Evolutionary conservation across 495 filamentous ascomycete genomes (phyloP), one percentile per base, ranked within the genome.

Genomic region (Hypoxylon rickii): DNA sequence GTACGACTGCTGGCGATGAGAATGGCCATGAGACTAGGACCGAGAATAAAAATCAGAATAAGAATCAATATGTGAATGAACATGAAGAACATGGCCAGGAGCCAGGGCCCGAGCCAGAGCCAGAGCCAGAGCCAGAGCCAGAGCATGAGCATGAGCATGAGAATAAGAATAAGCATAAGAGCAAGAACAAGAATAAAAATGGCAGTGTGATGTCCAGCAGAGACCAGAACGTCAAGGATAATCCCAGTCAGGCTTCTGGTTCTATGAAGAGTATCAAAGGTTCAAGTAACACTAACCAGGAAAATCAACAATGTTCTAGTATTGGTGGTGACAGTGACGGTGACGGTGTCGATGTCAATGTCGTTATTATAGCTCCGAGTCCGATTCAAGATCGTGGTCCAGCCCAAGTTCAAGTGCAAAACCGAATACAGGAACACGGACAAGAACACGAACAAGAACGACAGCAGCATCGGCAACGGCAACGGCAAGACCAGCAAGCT

Each of bases 1-100:
- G 59, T 18, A 63, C 52, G 7, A 42, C 42, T 47, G 59, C 44
- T 11, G 39, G 56, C 22, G 39, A 54, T 19, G 48, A 58, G 16
- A 42, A 43, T 29, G 24, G 10, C 4, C 4, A 29, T 10, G 4
- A 29, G 4, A 29, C 4, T 10, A 10, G 10, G 10, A 29, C 4
- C 4, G 24, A 29, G 10, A 29, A 29, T 8, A 50, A 41, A 15
- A 51, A 41, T 44, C 19, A 22, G 0, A 41, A 57, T 18, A n/a
- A n/a, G n/a, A n/a, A n/a, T n/a, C n/a, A n/a, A n/a, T n/a, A n/a
- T n/a, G n/a, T n/a, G n/a, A n/a, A n/a, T n/a, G n/a, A n/a, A n/a
- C n/a, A n/a, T n/a, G n/a, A n/a, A n/a, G n/a, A n/a, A n/a, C n/a
- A n/a, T n/a, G n/a, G n/a, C n/a, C n/a, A n/a, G n/a, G n/a, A n/a